These are phyloP conservation scores for Astrothelium macrocarpum DNA, from an alignment of 495 filamentous ascomycete genomes.

Conservation along the genomic window DNA sequence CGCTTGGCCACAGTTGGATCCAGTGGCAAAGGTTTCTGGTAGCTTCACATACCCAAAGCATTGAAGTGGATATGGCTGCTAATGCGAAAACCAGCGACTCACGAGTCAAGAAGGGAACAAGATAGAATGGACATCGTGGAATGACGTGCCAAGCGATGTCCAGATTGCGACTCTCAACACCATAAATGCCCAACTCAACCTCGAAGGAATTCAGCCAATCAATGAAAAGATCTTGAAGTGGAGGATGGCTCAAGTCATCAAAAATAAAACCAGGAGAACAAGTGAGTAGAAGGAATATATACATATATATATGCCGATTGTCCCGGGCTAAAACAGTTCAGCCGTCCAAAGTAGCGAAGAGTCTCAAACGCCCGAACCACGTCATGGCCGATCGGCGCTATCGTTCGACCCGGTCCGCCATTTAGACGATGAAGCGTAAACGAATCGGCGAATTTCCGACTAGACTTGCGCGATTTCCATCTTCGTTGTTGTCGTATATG, in stretches of 20 bases:
- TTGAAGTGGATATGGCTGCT: neutral
- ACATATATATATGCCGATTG: neutral
- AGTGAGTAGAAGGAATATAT: neutral
- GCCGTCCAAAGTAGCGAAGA: neutral
- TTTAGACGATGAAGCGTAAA: neutral
- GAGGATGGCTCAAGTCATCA: conserved; percentile 4
- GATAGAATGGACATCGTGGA: conserved; percentile 4
- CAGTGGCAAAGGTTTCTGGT: conserved; percentile 5
- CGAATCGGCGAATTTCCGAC: neutral
- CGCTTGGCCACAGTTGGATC: neutral
- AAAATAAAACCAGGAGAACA: neutral
- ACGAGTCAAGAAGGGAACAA: conserved; percentile 3
- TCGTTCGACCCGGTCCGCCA: neutral
- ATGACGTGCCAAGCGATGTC: conserved; percentile 1
- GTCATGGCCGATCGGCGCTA: neutral
- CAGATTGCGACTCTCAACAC: neutral
- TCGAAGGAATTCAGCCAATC: neutral
- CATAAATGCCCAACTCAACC: neutral
- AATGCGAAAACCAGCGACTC: neutral
- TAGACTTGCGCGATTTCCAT: neutral
- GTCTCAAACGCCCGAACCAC: neutral
- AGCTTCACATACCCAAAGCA: neutral
- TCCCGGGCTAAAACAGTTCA: neutral
- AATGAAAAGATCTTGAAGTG: conserved; percentile 5
- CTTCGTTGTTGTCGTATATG: neutral